Evolutionary conservation across 345 rosid species (phyloP), one percentile per base, ranked within the genome.

Genomic region (Isatis tinctoria): DNA sequence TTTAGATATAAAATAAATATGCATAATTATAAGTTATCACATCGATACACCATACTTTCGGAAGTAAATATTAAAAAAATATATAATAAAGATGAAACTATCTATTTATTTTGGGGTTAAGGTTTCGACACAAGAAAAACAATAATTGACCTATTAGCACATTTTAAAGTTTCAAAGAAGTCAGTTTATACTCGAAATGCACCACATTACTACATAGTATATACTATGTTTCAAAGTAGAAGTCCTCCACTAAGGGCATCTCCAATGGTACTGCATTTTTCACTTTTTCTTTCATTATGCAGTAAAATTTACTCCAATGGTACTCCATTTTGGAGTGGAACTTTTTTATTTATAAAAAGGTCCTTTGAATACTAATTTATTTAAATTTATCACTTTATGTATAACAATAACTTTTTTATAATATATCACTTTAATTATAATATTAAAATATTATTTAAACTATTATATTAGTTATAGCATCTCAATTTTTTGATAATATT

Each of bases 181-280:
- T 66, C 11, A 33, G 0, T 35, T 66, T 7, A 9, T 36, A 24
- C 26, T 18, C 11, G 41, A 28, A n/a, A 27, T 44, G 24, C n/a
- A 26, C 24, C 14, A 43, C 10, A 10, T 28, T 45, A 56, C n/a
- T 35, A 27, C 60, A 8, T 16, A 37, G 53, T 61, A 48, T 36
- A 48, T 37, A n/a, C n/a, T n/a, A 24, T 12, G 49, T 72, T 37
- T 61, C 18, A 22, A 60, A 39, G 51, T 37, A 17, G 51, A 60
- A 37, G 68, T 27, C 53, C 49, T 51, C 75, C 41, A 61, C 69
- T 72, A 51, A n/a, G n/a, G n/a, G n/a, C n/a, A n/a, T n/a, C n/a
- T n/a, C n/a, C n/a, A n/a, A n/a, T n/a, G n/a, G n/a, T n/a, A n/a
- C n/a, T n/a, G n/a, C n/a, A n/a, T n/a, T n/a, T n/a, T n/a, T n/a